A percentile compares a stretch with the other conserved stretches of the same genome.
These are phyloP conservation scores for Candida ovalis DNA, from an alignment of 805 yeast species.

Conservation along the genomic window DNA sequence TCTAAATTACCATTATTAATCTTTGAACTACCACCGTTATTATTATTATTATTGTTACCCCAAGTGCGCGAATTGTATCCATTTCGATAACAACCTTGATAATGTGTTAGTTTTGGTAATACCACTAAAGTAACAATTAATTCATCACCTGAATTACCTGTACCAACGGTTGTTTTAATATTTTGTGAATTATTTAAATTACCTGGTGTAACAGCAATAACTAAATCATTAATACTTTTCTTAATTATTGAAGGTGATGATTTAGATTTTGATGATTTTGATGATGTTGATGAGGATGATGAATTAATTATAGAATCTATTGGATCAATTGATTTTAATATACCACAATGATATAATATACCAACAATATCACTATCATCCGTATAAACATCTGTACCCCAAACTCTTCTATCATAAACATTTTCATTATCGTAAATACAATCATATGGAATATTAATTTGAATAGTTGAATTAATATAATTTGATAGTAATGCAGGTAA, in stretches of 20 bases:
- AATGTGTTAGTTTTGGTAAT: conserved; percentile 64
- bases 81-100: conserved; percentile 62
- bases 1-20: background rate
- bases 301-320: background rate
- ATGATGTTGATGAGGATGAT: background rate
- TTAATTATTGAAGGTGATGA: background rate
- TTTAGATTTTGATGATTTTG: background rate
- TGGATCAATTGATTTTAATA: conserved; percentile 41
- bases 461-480: conserved; percentile 46
- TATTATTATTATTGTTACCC: conserved; percentile 30
- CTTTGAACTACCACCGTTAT: background rate
- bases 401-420: conserved; percentile 50
- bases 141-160: conserved; percentile 37
- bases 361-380: conserved; percentile 88
- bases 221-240: background rate
- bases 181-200: conserved; percentile 31
- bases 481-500: conserved; percentile 30
- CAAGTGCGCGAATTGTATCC: conserved; percentile 76
- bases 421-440: conserved; percentile 38
- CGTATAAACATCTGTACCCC: conserved; percentile 94
- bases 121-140: conserved; percentile 55
- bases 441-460: conserved; percentile 52
- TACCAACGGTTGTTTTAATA: conserved; percentile 30
- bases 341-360: conserved; percentile 72
- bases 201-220: conserved; percentile 36